Evolutionary conservation across 2,329 filamentous ascomycete genomes (phyloP).

Genomic region (Diplodia intermedia): DNA sequence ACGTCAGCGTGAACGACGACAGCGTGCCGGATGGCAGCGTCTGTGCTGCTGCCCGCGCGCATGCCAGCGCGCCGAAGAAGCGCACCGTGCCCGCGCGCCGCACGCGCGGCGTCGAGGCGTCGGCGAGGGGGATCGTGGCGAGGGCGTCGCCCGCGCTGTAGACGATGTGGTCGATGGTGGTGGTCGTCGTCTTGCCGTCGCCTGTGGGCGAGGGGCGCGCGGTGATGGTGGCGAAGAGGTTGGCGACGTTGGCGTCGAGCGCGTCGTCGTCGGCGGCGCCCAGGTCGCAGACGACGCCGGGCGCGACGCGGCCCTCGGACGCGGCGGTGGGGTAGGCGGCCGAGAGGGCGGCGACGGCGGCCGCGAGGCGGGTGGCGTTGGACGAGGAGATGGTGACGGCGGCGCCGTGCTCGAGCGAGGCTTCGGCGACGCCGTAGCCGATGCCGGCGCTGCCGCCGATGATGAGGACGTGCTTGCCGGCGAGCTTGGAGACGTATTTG

Average conservation of each 20-base stretch:
- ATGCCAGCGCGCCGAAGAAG: constrained; percentile 58
- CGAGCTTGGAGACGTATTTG: constrained; percentile 59
- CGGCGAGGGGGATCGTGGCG: constrained; percentile 49
- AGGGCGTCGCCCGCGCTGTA: constrained; percentile 63
- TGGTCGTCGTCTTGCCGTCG: constrained; percentile 33
- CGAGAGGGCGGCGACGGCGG: constrained; percentile 55
- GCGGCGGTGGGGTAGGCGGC: constrained; percentile 53
- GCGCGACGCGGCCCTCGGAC: constrained; percentile 44
- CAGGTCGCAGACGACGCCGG: constrained; percentile 59
- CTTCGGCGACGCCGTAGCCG: constrained; percentile 67
- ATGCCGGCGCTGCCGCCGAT: constrained; percentile 70
- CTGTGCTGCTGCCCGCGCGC: constrained; percentile 57
- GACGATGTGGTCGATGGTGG: constrained; percentile 61
- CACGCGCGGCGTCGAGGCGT: constrained; percentile 52
- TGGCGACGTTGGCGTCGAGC: constrained; percentile 57
- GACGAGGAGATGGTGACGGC: constrained; percentile 68
- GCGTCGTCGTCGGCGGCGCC: constrained; percentile 52
- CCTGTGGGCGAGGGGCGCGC: no score
- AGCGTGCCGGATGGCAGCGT: constrained; percentile 52
- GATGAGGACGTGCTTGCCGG: constrained; percentile 60
- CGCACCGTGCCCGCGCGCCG: constrained; percentile 57
- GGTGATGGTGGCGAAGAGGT: constrained; percentile 47
- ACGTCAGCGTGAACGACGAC: constrained; percentile 64
- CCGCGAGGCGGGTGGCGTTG: constrained; percentile 56
- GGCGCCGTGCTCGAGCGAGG: constrained; percentile 61